Conservation (phyloP, 2,329 filamentous ascomycete species). For the Stagonosporopsis cucurbitacearum region DNA sequence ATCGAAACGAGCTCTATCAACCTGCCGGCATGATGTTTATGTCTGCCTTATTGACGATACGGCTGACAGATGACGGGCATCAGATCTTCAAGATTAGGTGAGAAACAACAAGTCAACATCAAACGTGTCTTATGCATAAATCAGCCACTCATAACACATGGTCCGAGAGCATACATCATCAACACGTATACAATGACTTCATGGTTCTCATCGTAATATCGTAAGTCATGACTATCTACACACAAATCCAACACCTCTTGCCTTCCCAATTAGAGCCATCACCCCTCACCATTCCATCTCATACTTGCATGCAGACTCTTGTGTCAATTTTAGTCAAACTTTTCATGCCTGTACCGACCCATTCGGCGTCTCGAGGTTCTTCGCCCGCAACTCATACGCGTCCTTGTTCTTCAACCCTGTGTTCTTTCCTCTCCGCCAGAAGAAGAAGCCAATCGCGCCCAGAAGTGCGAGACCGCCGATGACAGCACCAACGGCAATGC, state of each 20-base stretch:
- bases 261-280: not conserved
- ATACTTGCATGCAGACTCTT: too few species aligned
- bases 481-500: conserved; percentile 49
- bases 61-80: not conserved
- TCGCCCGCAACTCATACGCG: conserved; percentile 36
- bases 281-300: not conserved
- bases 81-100: not conserved
- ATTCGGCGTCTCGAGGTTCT: conserved; percentile 18
- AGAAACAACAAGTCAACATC: too few species aligned
- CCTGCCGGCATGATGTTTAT: not conserved
- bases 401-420: conserved; percentile 30
- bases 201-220: not conserved
- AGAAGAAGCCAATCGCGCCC: conserved; percentile 30
- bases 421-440: conserved; percentile 29
- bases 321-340: not conserved
- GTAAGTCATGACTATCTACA: not conserved
- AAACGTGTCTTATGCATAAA: not conserved
- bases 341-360: not conserved
- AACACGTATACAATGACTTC: not conserved
- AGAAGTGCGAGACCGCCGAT: conserved; percentile 32
- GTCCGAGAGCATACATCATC: not conserved
- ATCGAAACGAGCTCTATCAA: not conserved
- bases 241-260: not conserved
- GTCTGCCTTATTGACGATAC: not conserved
- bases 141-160: too few species aligned